Evolutionary conservation across 2,329 filamentous ascomycete genomes (phyloP).

Genomic region (Arthrinium puccinioides): DNA sequence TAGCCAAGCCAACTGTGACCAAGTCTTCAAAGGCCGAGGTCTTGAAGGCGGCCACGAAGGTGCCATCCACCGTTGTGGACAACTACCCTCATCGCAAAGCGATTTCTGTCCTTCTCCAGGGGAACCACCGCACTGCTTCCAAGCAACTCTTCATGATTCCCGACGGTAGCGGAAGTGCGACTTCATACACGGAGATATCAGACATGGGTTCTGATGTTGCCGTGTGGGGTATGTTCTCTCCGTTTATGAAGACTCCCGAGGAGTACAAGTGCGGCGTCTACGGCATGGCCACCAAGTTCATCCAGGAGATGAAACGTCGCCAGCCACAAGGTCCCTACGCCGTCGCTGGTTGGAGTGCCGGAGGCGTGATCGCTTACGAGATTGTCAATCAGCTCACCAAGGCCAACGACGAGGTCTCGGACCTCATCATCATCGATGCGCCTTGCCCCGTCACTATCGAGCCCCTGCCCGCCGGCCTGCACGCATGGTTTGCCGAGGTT

Average conservation of each 20-base stretch:
- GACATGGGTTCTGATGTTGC: constrained; percentile 40
- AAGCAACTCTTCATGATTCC: constrained; percentile 47
- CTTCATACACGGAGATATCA: constrained; percentile 58
- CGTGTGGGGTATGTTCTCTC: constrained; percentile 58
- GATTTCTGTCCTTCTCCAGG: constrained; percentile 37
- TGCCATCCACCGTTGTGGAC: constrained; percentile 28
- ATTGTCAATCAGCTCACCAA: constrained; percentile 53
- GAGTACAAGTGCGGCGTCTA: constrained; percentile 60
- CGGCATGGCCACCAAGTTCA: constrained; percentile 57
- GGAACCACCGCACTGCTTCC: constrained; percentile 38
- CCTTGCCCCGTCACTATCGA: constrained; percentile 63
- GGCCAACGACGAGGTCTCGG: constrained; percentile 48
- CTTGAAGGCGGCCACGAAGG: constrained; percentile 24
- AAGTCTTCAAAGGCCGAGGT: constrained; percentile 16
- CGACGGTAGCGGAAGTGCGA: constrained; percentile 52
- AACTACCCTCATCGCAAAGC: constrained; percentile 43
- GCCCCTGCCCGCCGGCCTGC: constrained; percentile 57
- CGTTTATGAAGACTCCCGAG: constrained; percentile 63
- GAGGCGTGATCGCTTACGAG: constrained; percentile 65
- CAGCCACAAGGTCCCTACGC: constrained; percentile 63
- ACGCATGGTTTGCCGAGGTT: constrained; percentile 66
- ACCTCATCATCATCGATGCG: constrained; percentile 58
- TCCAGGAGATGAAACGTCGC: constrained; percentile 62
- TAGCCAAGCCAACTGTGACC: constrained; percentile 18
- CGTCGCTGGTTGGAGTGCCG: constrained; percentile 69